These are phyloP conservation scores for Azolla pinnata DNA, from an alignment of 75 land plant species.

Conservation along the genomic window DNA sequence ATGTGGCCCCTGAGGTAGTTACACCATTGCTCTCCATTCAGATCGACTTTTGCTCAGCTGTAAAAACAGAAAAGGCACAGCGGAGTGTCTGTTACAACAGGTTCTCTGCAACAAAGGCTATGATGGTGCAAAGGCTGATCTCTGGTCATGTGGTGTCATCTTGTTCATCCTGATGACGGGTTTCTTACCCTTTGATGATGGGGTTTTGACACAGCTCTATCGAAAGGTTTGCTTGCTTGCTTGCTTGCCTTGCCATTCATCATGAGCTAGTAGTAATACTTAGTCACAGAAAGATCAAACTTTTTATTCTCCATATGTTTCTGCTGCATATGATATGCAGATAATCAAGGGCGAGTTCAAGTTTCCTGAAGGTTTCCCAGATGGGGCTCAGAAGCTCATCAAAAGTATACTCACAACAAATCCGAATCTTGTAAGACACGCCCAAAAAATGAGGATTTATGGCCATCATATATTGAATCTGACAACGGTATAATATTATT, in stretches of 20 bases:
- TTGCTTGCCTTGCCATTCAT: no score
- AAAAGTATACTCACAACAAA: conserved; percentile 27
- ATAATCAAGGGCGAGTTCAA: conserved; percentile 34
- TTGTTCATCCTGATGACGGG: conserved; percentile 16
- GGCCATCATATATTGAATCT: no score
- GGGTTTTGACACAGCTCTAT: not conserved
- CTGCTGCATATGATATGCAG: no score
- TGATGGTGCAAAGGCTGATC: conserved; percentile 18
- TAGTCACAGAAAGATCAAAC: no score
- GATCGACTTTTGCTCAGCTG: not conserved
- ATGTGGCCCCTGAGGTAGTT: conserved; percentile 37
- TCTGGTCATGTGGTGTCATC: conserved; percentile 21
- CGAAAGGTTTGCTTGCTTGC: no score
- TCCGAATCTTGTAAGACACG: conserved; percentile 22
- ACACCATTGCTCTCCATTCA: not conserved
- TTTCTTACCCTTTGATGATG: conserved; percentile 17
- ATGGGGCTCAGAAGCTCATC: conserved; percentile 26
- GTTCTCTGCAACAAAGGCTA: conserved; percentile 12
- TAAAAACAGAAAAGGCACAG: not conserved
- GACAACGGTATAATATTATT: no score
- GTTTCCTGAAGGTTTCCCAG: conserved; percentile 36
- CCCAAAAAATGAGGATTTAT: no score
- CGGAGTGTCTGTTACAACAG: not conserved
- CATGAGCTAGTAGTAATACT: no score
- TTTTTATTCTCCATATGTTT: no score